phyloP scores from a whole-genome alignment of 2,329 filamentous ascomycete genomes.

The Claviceps spartinae region DNA sequence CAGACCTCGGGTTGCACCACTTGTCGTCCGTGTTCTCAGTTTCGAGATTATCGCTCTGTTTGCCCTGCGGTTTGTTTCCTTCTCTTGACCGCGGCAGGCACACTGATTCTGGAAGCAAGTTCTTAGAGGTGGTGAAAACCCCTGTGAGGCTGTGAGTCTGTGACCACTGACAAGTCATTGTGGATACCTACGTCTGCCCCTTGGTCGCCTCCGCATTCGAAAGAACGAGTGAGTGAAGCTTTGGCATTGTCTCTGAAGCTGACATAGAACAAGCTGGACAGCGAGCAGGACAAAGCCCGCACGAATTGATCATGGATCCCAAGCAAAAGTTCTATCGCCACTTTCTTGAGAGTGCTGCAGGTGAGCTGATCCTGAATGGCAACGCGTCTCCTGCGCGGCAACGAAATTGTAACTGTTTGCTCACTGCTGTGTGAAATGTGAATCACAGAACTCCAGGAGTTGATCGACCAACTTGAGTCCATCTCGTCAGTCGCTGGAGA shows the following conservation, averaged over 20 bases:
- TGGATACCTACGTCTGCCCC: too few species aligned
- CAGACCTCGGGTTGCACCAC: too few species aligned
- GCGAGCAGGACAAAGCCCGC: background rate
- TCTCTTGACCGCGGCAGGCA: too few species aligned
- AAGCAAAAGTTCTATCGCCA: slow-evolving; percentile 77
- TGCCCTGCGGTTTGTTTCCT: too few species aligned
- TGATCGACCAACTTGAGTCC: slow-evolving; percentile 55
- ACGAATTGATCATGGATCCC: slow-evolving; percentile 18
- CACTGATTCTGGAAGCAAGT: too few species aligned
- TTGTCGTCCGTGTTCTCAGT: too few species aligned
- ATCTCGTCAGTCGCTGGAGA: slow-evolving; percentile 53
- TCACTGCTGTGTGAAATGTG: background rate
- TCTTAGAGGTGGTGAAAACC: too few species aligned
- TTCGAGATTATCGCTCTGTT: too few species aligned
- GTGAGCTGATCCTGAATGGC: slow-evolving; percentile 31
- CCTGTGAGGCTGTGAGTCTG: too few species aligned
- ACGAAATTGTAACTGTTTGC: background rate
- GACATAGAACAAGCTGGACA: background rate
- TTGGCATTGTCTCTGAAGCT: background rate
- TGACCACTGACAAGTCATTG: too few species aligned
- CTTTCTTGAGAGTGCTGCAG: slow-evolving; percentile 62
- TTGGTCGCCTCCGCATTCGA: too few species aligned
- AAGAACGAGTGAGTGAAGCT: background rate
- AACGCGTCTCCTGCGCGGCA: background rate
- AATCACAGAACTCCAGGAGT: slow-evolving; percentile 54